Conservation (phyloP, 2,329 filamentous ascomycete genomes). For the Albifimbria verrucaria region DNA sequence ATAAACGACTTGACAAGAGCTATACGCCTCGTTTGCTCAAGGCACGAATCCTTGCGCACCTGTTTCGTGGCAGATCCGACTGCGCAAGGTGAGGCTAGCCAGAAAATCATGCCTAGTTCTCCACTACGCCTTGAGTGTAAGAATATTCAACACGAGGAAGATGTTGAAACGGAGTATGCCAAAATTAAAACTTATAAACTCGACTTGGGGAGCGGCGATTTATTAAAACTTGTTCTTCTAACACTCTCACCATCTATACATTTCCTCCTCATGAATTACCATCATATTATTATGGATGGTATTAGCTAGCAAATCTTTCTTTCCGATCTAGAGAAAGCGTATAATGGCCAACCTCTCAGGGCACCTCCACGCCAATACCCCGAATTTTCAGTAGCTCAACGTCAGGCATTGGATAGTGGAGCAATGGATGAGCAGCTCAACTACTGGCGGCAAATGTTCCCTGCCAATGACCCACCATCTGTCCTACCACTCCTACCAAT, state of each 20-base stretch:
- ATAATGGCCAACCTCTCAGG: conserved; percentile 24
- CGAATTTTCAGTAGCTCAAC: conserved; percentile 30
- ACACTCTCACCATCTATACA: conserved; percentile 26
- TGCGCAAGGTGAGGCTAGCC: conserved; percentile 10
- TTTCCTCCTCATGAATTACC: conserved; percentile 39
- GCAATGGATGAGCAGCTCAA: conserved; percentile 23
- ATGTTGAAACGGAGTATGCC: conserved; percentile 27
- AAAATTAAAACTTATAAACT: conserved; percentile 24
- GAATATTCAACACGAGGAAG: conserved; percentile 12
- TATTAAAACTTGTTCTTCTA: conserved; percentile 28
- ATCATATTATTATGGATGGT: conserved; percentile 51
- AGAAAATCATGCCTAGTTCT: conserved; percentile 19
- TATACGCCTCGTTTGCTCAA: conserved; percentile 20
- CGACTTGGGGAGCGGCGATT: conserved; percentile 29
- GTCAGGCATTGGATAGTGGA: conserved; percentile 20
- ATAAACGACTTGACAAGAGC: conserved; percentile 28
- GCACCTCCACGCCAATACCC: conserved; percentile 26
- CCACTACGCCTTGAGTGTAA: conserved; percentile 20
- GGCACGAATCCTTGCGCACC: conserved; percentile 32
- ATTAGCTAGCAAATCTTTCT: conserved; percentile 40
- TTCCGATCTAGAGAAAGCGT: conserved; percentile 39
- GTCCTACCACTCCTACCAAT: conserved; percentile 31
- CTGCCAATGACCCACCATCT: conserved; percentile 7
- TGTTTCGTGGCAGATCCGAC: conserved; percentile 18
- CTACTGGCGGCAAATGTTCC: conserved; percentile 30